Conservation (phyloP, 1,284 basidiomycete species). For the Cutaneotrichosporon sp. region DNA sequence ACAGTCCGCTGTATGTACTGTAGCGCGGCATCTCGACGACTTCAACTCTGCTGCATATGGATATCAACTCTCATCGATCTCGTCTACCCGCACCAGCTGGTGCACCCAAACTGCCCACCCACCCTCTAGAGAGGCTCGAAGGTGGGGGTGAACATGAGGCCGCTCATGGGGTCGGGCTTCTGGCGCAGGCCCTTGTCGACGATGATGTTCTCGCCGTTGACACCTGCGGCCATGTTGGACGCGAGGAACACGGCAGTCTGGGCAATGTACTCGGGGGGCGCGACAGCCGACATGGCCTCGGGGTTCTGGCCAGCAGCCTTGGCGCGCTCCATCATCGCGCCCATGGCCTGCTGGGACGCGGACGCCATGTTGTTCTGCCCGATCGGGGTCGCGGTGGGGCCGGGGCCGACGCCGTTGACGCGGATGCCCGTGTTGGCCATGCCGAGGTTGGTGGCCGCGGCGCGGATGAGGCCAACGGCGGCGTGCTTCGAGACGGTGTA, state of each 20-base stretch:
- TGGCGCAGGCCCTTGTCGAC: slow-evolving; percentile 20
- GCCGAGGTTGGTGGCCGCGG: slow-evolving; percentile 18
- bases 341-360: slow-evolving; percentile 8
- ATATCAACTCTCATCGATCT: not conserved
- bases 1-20: too few species aligned
- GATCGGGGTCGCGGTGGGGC: slow-evolving; percentile 16
- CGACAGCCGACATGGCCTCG: slow-evolving; percentile 9
- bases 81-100: not conserved
- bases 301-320: not conserved
- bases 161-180: slow-evolving; percentile 11
- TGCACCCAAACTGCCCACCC: not conserved
- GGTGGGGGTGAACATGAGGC: slow-evolving; percentile 11
- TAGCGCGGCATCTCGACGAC: too few species aligned
- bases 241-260: slow-evolving; percentile 22
- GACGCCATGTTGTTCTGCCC: slow-evolving; percentile 12
- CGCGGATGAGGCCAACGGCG: slow-evolving; percentile 16
- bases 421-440: slow-evolving; percentile 19
- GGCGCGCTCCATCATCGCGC: slow-evolving; percentile 2
- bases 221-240: slow-evolving; percentile 11
- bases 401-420: slow-evolving; percentile 23
- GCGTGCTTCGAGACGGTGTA: slow-evolving; percentile 24
- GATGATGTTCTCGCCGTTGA: slow-evolving; percentile 23
- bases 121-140: slow-evolving; percentile 12
- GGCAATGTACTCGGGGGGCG: slow-evolving; percentile 15
- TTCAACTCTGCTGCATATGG: not conserved